These are phyloP conservation scores for Helicostylum pulchrum DNA, from an alignment of 192 early-diverging fungal species.

Conservation along the genomic window DNA sequence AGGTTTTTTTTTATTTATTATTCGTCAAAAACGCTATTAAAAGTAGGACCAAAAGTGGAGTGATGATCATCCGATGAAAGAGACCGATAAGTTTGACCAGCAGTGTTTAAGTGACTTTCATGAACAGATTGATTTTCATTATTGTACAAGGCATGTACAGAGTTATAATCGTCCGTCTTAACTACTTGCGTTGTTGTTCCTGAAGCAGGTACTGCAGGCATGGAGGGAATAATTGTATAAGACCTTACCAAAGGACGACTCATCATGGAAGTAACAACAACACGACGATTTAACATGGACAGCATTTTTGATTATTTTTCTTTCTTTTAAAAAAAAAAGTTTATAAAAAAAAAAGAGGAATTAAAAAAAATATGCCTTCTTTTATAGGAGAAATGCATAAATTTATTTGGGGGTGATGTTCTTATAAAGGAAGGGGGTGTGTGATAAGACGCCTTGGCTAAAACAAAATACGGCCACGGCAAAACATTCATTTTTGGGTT, in stretches of 20 bases:
- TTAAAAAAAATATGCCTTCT: not conserved
- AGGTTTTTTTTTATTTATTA: not conserved
- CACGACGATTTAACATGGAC: not conserved
- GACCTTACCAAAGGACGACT: conserved; percentile 9
- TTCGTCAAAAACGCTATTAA: conserved; percentile 25
- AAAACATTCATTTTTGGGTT: not conserved
- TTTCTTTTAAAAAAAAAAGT: not conserved
- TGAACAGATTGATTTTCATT: conserved; percentile 23
- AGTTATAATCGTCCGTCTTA: conserved; percentile 4
- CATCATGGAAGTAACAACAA: not conserved
- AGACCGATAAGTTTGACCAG: not conserved
- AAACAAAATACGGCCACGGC: not conserved
- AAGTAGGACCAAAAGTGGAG: conserved; percentile 7
- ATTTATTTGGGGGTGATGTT: not conserved
- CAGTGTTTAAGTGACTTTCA: not conserved
- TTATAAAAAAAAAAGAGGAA: not conserved
- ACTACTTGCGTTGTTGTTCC: not conserved
- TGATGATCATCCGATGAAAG: not conserved
- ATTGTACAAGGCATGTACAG: conserved; percentile 23
- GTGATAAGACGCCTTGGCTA: not conserved
- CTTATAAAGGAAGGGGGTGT: not conserved
- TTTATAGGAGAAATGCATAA: not conserved
- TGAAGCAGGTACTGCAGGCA: conserved; percentile 2
- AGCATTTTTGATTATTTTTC: not conserved
- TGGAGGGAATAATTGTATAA: conserved; percentile 27